A percentile compares a stretch with the other conserved stretches of the same genome.
phyloP scores from a whole-genome alignment of 805 yeast genomes.

The Metschnikowia borealis region DNA sequence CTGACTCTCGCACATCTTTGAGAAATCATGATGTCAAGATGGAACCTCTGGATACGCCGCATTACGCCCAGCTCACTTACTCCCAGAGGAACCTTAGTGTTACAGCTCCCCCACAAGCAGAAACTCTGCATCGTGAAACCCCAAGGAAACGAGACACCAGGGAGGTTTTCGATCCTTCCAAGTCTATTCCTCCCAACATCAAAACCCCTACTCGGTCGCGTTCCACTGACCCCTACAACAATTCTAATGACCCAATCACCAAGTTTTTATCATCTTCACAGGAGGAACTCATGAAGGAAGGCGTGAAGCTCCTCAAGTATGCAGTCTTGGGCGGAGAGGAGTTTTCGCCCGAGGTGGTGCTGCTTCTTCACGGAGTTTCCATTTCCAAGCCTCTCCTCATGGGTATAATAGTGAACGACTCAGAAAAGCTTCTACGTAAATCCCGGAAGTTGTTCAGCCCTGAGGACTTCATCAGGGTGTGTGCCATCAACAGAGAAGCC shows the following conservation, averaged over 20 bases:
- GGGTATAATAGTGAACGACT: constrained; percentile 27
- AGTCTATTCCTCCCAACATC: not conserved
- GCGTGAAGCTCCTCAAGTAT: constrained; percentile 33
- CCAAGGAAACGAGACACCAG: not conserved
- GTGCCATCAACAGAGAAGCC: constrained; percentile 22
- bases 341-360: constrained; percentile 22
- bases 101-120: not conserved
- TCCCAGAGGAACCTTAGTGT: constrained; percentile 6
- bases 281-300: constrained; percentile 29
- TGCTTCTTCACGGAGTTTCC: constrained; percentile 25
- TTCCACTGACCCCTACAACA: constrained; percentile 2
- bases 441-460: constrained; percentile 21
- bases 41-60: constrained; percentile 6
- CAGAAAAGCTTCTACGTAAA: constrained; percentile 25
- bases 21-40: not conserved
- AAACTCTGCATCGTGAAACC: not conserved
- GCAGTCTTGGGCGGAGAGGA: constrained; percentile 38
- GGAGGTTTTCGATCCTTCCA: not conserved
- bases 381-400: constrained; percentile 28
- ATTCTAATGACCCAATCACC: constrained; percentile 32
- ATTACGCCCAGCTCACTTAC: constrained; percentile 14
- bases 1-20: not conserved
- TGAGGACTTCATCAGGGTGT: constrained; percentile 36
- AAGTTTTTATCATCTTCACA: constrained; percentile 33
- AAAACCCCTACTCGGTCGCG: not conserved